These are phyloP conservation scores for Eucalyptus coolabah DNA, from an alignment of 345 rosid species.

Conservation along the genomic window DNA sequence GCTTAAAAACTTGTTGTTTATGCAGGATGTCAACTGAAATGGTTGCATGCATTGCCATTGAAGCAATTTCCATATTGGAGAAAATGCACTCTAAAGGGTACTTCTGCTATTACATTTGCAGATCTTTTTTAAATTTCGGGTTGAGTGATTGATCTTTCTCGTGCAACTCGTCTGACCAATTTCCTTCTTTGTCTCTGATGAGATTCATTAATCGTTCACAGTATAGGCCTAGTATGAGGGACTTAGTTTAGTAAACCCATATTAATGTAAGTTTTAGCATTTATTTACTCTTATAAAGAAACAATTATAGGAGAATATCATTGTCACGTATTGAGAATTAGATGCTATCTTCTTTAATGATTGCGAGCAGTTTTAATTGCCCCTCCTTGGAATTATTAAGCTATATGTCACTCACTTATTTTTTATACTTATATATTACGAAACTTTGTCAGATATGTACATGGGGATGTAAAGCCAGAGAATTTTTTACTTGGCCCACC, in stretches of 20 bases:
- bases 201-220: neutral
- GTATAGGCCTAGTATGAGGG: neutral
- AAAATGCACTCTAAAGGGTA: conserved; percentile 68
- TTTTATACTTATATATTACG: neutral
- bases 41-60: conserved; percentile 77
- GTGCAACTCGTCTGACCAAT: neutral
- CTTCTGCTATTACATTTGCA: neutral
- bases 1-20: neutral
- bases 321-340: neutral
- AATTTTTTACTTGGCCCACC: conserved; percentile 64
- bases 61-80: conserved; percentile 70
- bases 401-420: neutral
- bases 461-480: conserved; percentile 80
- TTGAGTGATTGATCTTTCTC: neutral
- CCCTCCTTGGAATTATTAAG: neutral
- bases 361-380: neutral
- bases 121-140: neutral
- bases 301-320: neutral
- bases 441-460: conserved; percentile 33
- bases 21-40: conserved; percentile 70
- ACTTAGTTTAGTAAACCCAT: neutral
- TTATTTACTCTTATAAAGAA: neutral
- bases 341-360: neutral
- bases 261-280: neutral
- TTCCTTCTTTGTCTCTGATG: neutral